These are phyloP conservation scores for Chaetomiaceae sp. DNA, from an alignment of 2,329 filamentous ascomycete genomes.

Conservation along the genomic window DNA sequence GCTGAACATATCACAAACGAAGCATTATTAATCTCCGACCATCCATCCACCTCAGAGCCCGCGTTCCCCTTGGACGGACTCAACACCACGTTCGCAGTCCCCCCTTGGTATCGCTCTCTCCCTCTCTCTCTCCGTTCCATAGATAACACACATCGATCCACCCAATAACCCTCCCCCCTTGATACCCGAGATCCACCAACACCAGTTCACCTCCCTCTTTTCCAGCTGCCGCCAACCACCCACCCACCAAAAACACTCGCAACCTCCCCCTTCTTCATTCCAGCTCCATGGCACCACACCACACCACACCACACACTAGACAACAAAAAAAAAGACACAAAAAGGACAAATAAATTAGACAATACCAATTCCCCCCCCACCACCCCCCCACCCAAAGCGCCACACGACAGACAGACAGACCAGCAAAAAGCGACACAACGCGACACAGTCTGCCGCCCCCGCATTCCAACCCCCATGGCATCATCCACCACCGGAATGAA, in stretches of 20 bases:
- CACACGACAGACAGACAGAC: neutral
- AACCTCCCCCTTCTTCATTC: neutral
- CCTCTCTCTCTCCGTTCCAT: neutral
- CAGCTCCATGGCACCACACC: neutral
- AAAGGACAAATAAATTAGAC: conserved; percentile 8
- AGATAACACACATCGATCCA: no score
- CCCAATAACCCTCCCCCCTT: no score
- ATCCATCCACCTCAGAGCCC: neutral
- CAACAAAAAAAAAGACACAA: neutral
- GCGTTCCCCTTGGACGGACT: conserved; percentile 10
- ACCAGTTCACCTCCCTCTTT: neutral
- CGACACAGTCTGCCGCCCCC: neutral
- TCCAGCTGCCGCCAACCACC: neutral
- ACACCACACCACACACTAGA: neutral
- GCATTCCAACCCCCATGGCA: no score
- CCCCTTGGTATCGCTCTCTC: no score
- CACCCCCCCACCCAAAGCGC: no score
- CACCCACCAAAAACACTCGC: neutral
- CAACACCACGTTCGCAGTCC: neutral
- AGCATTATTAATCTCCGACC: neutral
- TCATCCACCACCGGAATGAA: neutral
- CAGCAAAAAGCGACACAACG: no score
- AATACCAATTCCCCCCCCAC: neutral
- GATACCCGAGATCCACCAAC: no score
- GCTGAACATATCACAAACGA: neutral